phyloP scores from a whole-genome alignment of 345 rosid genomes.

The Lumnitzera racemosa region DNA sequence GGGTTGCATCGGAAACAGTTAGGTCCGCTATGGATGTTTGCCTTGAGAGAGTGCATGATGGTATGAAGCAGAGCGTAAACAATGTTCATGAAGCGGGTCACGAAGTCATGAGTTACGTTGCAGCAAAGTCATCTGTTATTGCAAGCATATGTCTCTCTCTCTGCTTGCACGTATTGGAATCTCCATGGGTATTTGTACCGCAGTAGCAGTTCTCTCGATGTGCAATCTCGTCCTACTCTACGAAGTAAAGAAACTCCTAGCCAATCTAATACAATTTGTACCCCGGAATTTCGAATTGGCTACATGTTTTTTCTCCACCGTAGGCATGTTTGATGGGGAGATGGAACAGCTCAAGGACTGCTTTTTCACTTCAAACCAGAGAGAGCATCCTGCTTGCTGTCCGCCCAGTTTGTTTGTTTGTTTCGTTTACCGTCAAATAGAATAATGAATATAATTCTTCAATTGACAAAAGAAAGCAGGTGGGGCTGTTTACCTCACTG shows the following conservation, averaged over 20 bases:
- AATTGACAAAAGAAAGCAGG: no score
- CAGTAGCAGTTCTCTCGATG: slow-evolving; percentile 7
- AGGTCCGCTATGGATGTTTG: slow-evolving; percentile 54
- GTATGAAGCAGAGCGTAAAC: slow-evolving; percentile 30
- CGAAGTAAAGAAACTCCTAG: no score
- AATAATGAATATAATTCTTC: no score
- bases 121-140: slow-evolving; percentile 41
- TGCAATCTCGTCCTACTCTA: background rate
- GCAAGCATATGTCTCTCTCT: slow-evolving; percentile 46
- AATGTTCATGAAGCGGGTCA: slow-evolving; percentile 30
- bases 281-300: no score
- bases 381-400: no score
- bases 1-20: slow-evolving; percentile 59
- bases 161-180: slow-evolving; percentile 55
- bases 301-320: no score
- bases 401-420: no score
- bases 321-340: no score
- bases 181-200: slow-evolving; percentile 54
- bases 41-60: slow-evolving; percentile 40
- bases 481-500: background rate
- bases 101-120: slow-evolving; percentile 38
- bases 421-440: no score
- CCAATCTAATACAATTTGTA: no score
- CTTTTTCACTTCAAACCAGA: no score
- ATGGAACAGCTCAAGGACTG: no score